Base-by-base conservation (phyloP, 1,284 basidiomycete genomes). In the Ustilago trichophora region DNA sequence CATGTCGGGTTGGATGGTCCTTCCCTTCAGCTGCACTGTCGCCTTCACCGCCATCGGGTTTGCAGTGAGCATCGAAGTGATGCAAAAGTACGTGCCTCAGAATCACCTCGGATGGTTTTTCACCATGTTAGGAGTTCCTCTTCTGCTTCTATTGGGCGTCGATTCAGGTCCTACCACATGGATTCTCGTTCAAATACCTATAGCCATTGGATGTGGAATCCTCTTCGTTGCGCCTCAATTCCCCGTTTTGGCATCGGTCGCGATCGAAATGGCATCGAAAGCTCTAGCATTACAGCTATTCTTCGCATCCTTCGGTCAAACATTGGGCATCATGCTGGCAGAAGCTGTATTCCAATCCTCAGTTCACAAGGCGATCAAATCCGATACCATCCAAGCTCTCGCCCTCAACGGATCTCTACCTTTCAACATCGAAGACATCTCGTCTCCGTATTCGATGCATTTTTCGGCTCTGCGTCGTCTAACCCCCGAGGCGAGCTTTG, bases 51-150 rank as follows among this genome's bases (percentile, higher is more conserved):
- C 63, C 1, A 70, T 70, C 16, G 50, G 31, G 4, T 57, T 56
- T 22, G 67, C 67, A 3, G 24, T 67, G 10, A 48, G 32, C 25
- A 70, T 70, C 40, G 63, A 70, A 22, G 16, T 53, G 16, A 44
- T n/a, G 15, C 43, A 56, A 13, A 22, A 41, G 12, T 70, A 70
- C 21, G 37, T 66, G 19, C 52, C 53, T 15, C 62, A 66, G 22
- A 70, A 70, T 29, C 60, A 70, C n/a, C 33, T 60, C 3, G 67
- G 67, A 1, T 70, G 63, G 67, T 26, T 56, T 27, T 63, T 70
- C 31, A 70, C 63, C 29, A 16, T 70, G 4, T 26, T 58, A 3
- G 67, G 67, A 3, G 48, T 70, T 2, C 59, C 52, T 4, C 45
- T 70, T 2, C 9, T 70, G 5, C 34, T 62, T 11, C 48, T 70